Conservation (phyloP, 805 yeast genomes). For the Ogataea thermomethanolica region DNA sequence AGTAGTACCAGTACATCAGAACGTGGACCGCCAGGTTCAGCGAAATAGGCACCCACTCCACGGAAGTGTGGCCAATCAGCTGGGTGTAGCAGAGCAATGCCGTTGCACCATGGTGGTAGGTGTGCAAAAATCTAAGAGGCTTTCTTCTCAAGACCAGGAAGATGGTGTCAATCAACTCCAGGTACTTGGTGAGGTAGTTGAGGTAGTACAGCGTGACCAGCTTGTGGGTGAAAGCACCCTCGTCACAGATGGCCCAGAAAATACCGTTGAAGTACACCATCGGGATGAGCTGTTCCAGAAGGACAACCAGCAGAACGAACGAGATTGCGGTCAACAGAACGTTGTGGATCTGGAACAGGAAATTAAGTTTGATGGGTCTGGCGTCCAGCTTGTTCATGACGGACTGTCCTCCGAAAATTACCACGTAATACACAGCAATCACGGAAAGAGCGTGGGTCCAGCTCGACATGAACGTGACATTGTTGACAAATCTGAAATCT, state of each 20-base stretch:
- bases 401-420: conserved; percentile 82
- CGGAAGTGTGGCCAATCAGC: conserved; percentile 83
- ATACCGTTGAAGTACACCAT: conserved; percentile 71
- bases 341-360: conserved; percentile 83
- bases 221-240: conserved; percentile 76
- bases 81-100: conserved; percentile 93
- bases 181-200: conserved; percentile 84
- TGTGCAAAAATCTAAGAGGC: conserved; percentile 87
- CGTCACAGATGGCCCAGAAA: conserved; percentile 77
- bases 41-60: conserved; percentile 91
- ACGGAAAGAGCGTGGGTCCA: conserved; percentile 50
- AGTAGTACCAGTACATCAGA: conserved; percentile 97
- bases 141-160: conserved; percentile 90
- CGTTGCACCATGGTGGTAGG: conserved; percentile 98
- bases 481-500: conserved; percentile 63
- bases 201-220: conserved; percentile 83
- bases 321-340: conserved; percentile 68
- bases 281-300: conserved; percentile 84
- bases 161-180: conserved; percentile 87
- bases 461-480: conserved; percentile 65
- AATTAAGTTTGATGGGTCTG: conserved; percentile 70
- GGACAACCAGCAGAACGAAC: conserved; percentile 58
- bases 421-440: conserved; percentile 65
- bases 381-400: conserved; percentile 47
- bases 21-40: conserved; percentile 91